A percentile compares a stretch with the other conserved stretches of the same genome.
These are phyloP conservation scores for Aechmea fasciata DNA, from an alignment of 176 grass and related monocot species.

Conservation along the genomic window DNA sequence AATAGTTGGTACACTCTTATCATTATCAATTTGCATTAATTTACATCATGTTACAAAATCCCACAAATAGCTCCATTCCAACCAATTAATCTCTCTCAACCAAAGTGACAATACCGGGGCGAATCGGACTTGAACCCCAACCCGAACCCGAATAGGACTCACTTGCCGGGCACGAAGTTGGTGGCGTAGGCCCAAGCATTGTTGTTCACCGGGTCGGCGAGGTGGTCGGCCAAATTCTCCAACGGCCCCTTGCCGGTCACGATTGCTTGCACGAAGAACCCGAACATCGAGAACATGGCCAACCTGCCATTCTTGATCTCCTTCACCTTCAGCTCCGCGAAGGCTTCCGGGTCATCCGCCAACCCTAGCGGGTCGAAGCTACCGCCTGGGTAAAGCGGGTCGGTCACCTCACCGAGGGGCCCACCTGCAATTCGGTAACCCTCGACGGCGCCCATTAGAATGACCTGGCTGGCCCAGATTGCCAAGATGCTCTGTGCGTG, in stretches of 20 bases:
- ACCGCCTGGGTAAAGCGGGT: slow-evolving; percentile 78
- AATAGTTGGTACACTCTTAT: no score
- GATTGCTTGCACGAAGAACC: slow-evolving; percentile 84
- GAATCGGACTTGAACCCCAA: neutral
- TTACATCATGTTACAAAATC: no score
- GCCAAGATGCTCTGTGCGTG: slow-evolving; percentile 91
- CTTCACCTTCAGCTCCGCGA: slow-evolving; percentile 87
- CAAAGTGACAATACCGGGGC: neutral
- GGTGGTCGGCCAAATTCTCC: slow-evolving; percentile 93
- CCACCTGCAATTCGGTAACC: slow-evolving; percentile 77
- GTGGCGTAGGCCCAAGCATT: slow-evolving; percentile 93
- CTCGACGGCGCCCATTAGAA: slow-evolving; percentile 90
- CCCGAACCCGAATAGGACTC: neutral
- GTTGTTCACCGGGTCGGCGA: slow-evolving; percentile 91
- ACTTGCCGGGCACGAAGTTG: slow-evolving; percentile 93
- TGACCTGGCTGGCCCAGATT: slow-evolving; percentile 74
- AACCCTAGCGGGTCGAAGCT: slow-evolving; percentile 80
- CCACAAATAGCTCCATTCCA: no score
- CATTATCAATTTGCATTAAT: no score
- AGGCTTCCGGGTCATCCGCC: slow-evolving; percentile 76
- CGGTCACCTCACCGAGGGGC: slow-evolving; percentile 69
- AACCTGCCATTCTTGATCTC: slow-evolving; percentile 86
- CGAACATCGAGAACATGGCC: slow-evolving; percentile 99
- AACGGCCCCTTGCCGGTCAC: slow-evolving; percentile 85
- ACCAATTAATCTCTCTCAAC: neutral